Evolutionary conservation across 306 rosid genomes (phyloP).

Genomic region (Gastrolobium villosum): DNA sequence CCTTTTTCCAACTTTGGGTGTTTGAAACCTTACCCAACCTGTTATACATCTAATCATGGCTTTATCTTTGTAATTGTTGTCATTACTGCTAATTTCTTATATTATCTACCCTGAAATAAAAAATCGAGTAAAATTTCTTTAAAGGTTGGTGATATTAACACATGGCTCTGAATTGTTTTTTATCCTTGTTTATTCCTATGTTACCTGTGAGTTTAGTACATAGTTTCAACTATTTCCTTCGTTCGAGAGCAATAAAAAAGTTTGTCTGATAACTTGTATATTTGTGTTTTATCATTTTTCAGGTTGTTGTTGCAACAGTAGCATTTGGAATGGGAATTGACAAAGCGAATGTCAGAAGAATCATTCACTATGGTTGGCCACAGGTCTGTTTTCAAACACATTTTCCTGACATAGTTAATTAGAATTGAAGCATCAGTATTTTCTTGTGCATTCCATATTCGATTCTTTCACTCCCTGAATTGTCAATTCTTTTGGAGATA

Average conservation of each 20-base stretch:
- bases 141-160: conserved; percentile 12
- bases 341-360: conserved; percentile 88
- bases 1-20: not conserved
- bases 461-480: conserved; percentile 24
- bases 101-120: not conserved
- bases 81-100: conserved; percentile 22
- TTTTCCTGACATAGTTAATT: conserved; percentile 25
- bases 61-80: conserved; percentile 25
- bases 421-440: conserved; percentile 26
- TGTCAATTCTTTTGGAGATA: not conserved
- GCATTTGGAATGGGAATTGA: conserved; percentile 99
- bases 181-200: not conserved
- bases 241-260: conserved; percentile 20
- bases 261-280: not conserved
- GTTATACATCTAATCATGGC: conserved; percentile 13
- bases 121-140: not conserved
- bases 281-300: conserved; percentile 40
- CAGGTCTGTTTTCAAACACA: conserved; percentile 65
- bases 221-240: conserved; percentile 19
- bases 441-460: conserved; percentile 38
- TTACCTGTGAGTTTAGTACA: not conserved
- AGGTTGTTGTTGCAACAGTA: conserved; percentile 96
- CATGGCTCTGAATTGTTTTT: conserved; percentile 14
- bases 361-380: conserved; percentile 99
- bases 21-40: conserved; percentile 17